phyloP scores from a whole-genome alignment of 2,329 filamentous ascomycete genomes.

The Verticillium nonalfalfae region DNA sequence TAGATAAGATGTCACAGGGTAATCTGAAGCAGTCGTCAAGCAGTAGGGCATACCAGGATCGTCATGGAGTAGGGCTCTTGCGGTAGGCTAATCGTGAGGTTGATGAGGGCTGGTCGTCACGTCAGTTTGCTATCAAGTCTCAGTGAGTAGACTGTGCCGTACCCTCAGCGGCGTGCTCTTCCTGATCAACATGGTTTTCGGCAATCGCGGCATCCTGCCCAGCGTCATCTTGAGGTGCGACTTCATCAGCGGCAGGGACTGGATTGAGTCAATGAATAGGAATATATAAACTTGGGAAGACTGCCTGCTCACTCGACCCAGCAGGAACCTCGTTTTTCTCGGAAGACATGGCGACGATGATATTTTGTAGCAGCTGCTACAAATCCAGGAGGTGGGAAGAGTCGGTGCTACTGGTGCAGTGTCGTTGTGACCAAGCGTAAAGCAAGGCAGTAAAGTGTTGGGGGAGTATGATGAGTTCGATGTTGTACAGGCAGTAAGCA shows the following conservation, averaged over 20 bases:
- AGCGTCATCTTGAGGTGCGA: background rate
- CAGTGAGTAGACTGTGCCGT: constrained; percentile 1
- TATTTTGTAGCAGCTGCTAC: background rate
- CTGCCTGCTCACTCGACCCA: background rate
- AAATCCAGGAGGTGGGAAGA: background rate
- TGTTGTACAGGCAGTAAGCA: background rate
- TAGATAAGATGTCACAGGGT: constrained; percentile 2
- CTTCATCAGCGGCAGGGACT: background rate
- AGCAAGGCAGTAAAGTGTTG: background rate
- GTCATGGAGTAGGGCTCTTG: constrained; percentile 73
- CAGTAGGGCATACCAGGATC: constrained; percentile 63
- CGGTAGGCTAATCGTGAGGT: constrained; percentile 73
- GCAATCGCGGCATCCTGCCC: constrained; percentile 10
- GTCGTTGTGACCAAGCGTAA: background rate
- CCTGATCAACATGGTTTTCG: constrained; percentile 5
- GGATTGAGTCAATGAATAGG: background rate
- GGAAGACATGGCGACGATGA: background rate
- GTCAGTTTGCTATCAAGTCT: background rate
- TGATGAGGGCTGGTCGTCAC: constrained; percentile 39
- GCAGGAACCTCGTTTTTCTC: background rate
- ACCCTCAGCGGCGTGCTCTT: constrained; percentile 24
- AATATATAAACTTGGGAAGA: background rate
- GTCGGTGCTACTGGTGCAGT: background rate
- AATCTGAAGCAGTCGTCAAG: background rate
- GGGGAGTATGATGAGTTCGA: background rate